phyloP scores from a whole-genome alignment of 2,329 filamentous ascomycete genomes.

The Monilinia laxa region DNA sequence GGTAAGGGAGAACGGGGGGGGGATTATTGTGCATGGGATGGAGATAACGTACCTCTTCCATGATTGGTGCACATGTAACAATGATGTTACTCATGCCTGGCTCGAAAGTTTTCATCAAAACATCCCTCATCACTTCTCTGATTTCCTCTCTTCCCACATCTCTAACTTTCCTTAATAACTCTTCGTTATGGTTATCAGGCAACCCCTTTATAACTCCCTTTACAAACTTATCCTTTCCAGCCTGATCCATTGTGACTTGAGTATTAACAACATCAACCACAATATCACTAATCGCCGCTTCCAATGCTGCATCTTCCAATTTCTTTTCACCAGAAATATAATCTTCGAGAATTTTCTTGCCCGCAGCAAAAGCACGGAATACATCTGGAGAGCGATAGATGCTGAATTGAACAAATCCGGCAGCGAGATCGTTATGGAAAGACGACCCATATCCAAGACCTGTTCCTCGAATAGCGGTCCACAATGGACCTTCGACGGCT shows the following conservation, averaged over 20 bases:
- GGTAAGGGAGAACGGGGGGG: neutral
- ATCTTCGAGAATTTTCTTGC: constrained; percentile 70
- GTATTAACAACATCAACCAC: constrained; percentile 85
- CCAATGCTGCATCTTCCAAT: constrained; percentile 69
- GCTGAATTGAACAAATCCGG: constrained; percentile 77
- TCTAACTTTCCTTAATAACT: constrained; percentile 74
- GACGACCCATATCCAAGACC: constrained; percentile 88
- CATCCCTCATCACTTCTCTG: constrained; percentile 67
- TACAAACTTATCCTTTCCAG: constrained; percentile 81
- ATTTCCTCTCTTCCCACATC: constrained; percentile 76
- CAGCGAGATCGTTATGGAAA: constrained; percentile 75
- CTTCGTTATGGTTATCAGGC: constrained; percentile 73
- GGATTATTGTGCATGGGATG: no score
- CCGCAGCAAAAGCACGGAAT: constrained; percentile 79
- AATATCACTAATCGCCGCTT: constrained; percentile 87
- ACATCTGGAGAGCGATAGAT: constrained; percentile 90
- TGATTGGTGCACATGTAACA: constrained; percentile 80
- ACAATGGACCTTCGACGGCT: constrained; percentile 88
- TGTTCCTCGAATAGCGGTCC: constrained; percentile 88
- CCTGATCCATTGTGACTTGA: constrained; percentile 78
- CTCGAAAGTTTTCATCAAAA: constrained; percentile 78
- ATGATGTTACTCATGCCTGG: constrained; percentile 80
- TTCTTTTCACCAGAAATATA: constrained; percentile 69
- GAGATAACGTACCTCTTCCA: constrained; percentile 69
- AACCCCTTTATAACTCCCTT: constrained; percentile 76